phyloP scores from a whole-genome alignment of 2,329 filamentous ascomycete genomes.

The Chalara sp. region DNA sequence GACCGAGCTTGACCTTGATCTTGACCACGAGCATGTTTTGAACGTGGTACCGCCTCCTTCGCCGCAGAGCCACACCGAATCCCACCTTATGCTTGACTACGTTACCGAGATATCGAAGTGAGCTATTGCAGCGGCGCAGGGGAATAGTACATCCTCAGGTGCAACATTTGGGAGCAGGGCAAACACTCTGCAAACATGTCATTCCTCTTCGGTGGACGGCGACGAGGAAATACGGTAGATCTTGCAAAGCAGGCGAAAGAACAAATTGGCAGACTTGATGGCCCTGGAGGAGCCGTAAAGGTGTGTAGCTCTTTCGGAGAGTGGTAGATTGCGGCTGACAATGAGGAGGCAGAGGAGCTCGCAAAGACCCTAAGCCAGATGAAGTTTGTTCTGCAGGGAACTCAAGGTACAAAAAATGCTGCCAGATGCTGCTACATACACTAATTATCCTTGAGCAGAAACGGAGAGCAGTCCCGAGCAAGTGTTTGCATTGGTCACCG shows the following conservation, averaged over 20 bases:
- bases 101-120: too few relatives aligned
- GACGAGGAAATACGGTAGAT: slow-evolving; percentile 53
- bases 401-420: slow-evolving; percentile 56
- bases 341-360: slow-evolving; percentile 70
- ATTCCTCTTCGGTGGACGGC: slow-evolving; percentile 60
- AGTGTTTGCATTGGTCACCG: slow-evolving; percentile 76
- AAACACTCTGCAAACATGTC: slow-evolving; percentile 44
- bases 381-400: slow-evolving; percentile 90
- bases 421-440: not conserved
- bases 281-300: slow-evolving; percentile 48
- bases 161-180: too few relatives aligned
- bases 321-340: slow-evolving; percentile 13
- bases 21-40: too few relatives aligned
- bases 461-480: slow-evolving; percentile 80
- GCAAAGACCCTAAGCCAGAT: slow-evolving; percentile 82
- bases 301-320: slow-evolving; percentile 29
- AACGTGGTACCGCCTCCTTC: too few relatives aligned
- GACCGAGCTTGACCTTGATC: too few relatives aligned
- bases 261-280: slow-evolving; percentile 52
- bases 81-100: too few relatives aligned
- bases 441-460: slow-evolving; percentile 45
- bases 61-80: too few relatives aligned
- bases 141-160: too few relatives aligned
- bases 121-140: too few relatives aligned
- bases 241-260: slow-evolving; percentile 49